phyloP scores from a whole-genome alignment of 495 filamentous ascomycete genomes.

The Beverwykella pulmonaria region DNA sequence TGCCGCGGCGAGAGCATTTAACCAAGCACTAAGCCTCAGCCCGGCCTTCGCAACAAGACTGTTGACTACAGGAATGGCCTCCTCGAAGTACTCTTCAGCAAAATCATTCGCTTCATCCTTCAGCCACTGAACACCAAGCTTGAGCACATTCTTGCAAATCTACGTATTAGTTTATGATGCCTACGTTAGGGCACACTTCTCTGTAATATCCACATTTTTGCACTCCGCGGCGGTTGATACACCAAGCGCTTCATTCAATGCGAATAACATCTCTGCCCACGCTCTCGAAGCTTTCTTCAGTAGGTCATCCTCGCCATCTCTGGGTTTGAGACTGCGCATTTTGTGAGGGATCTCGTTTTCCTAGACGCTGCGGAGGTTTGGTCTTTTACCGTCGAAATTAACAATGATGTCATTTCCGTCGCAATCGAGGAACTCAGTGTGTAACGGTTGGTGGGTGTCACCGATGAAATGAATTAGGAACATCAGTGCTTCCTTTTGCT shows the following conservation, averaged over 20 bases:
- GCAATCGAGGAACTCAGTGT: constrained; percentile 14
- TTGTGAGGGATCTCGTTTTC: constrained; percentile 15
- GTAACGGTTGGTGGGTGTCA: constrained; percentile 34
- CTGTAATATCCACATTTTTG: no score
- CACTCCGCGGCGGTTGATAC: no score
- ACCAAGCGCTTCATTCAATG: background rate
- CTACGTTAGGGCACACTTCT: no score
- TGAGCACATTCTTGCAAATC: no score
- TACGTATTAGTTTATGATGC: no score
- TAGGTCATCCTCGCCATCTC: background rate
- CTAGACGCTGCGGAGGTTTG: constrained; percentile 27
- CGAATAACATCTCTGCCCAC: constrained; percentile 13
- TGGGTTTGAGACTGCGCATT: background rate
- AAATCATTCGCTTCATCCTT: no score
- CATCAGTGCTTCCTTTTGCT: constrained; percentile 45
- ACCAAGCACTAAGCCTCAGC: no score
- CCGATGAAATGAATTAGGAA: constrained; percentile 58
- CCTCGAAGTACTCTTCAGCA: no score
- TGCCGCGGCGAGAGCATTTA: no score
- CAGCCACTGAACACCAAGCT: no score
- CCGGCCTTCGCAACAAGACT: no score
- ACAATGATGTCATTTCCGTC: constrained; percentile 29
- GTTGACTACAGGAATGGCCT: no score
- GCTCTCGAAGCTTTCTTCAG: background rate
- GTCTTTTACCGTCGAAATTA: constrained; percentile 3